Evolutionary conservation across 2,329 filamentous ascomycete genomes (phyloP).

Genomic region (Tolypocladium sp.): DNA sequence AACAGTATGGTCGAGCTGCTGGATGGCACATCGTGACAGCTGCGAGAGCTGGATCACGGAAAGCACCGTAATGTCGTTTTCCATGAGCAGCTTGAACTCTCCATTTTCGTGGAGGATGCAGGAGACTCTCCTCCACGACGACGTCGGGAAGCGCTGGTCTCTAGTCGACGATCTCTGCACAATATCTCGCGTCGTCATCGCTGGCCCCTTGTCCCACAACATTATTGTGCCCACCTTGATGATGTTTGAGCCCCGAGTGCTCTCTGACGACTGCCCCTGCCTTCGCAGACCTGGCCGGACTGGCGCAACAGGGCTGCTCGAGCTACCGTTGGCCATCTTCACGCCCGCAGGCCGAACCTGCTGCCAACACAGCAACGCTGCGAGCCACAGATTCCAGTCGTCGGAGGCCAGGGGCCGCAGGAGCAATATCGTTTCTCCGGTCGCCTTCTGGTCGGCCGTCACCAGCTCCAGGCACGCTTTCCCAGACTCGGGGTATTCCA

Average conservation of each 20-base stretch:
- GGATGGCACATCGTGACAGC: slow-evolving; percentile 80
- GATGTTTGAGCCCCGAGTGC: slow-evolving; percentile 48
- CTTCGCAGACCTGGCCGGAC: slow-evolving; percentile 34
- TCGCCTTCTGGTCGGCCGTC: slow-evolving; percentile 45
- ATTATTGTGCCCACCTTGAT: slow-evolving; percentile 93
- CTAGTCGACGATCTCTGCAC: slow-evolving; percentile 48
- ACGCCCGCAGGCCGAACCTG: slow-evolving; percentile 55
- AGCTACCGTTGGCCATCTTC: slow-evolving; percentile 38
- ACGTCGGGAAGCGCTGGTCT: slow-evolving; percentile 42
- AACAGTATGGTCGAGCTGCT: slow-evolving; percentile 82
- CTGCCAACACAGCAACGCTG: slow-evolving; percentile 74
- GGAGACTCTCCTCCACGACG: slow-evolving; percentile 77
- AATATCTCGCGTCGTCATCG: slow-evolving; percentile 45
- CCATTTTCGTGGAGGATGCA: slow-evolving; percentile 94
- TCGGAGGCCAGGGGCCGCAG: slow-evolving; percentile 54
- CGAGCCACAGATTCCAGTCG: slow-evolving; percentile 72
- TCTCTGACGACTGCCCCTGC: slow-evolving; percentile 24
- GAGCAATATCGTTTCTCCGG: slow-evolving; percentile 31
- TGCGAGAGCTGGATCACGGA: slow-evolving; percentile 82
- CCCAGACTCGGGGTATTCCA: slow-evolving; percentile 34
- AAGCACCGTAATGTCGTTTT: slow-evolving; percentile 72
- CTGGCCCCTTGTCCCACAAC: slow-evolving; percentile 74
- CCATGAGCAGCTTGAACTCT: slow-evolving; percentile 82
- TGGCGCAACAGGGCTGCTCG: slow-evolving; percentile 20
- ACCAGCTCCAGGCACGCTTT: slow-evolving; percentile 45